Base-by-base conservation (phyloP, 176 grass and related monocot genomes). In the Oryza australiensis region DNA sequence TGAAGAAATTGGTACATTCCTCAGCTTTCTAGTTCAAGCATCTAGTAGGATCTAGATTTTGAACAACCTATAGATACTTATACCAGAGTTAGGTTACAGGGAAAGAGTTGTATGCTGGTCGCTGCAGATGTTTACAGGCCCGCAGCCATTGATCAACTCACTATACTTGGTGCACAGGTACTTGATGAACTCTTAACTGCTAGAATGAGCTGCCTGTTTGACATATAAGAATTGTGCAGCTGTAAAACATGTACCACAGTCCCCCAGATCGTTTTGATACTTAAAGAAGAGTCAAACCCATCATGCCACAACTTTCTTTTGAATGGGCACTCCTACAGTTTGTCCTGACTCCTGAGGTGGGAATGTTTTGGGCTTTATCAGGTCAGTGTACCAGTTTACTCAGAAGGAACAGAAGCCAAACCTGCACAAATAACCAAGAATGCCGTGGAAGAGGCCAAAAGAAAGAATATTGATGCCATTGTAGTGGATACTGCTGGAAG, bases 91-190 rank as follows among this genome's bases (percentile, higher is more conserved):
- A 66, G 84, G 65, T 94, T 91, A 82, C 93, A 99, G 96, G 96
- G 93, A 26, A 99, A 94, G 87, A 95, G 96, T 67, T 99, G 93
- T 66, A 91, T 99, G 93, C 87, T 95, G 62, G 85, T 99, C 15
- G 96, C 96, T 77, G 91, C 93, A 57, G 96, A 99, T 83, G 93
- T 99, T 77, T 95, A 99, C 86, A 89, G 96, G 87, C 96, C 96
- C 86, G 96, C 96, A 81, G 96, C 96, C 69, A 95, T 99, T 81
- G 96, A 99, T 83, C 96, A 99, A 86, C 93, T 99, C 45, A 82
- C 77, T 45, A 88, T 99, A 60, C 80, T 99, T 75, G 89, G 96
- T 48, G 72, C 94, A 84, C 87, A 99, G 93, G 96, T 99, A 86
- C 30, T 80, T 55, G 29, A 70, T 53, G 15, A 59, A 41, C 26